Evolutionary conservation across 2,329 filamentous ascomycete species (phyloP).

Genomic region (Cladosporium colombiae): DNA sequence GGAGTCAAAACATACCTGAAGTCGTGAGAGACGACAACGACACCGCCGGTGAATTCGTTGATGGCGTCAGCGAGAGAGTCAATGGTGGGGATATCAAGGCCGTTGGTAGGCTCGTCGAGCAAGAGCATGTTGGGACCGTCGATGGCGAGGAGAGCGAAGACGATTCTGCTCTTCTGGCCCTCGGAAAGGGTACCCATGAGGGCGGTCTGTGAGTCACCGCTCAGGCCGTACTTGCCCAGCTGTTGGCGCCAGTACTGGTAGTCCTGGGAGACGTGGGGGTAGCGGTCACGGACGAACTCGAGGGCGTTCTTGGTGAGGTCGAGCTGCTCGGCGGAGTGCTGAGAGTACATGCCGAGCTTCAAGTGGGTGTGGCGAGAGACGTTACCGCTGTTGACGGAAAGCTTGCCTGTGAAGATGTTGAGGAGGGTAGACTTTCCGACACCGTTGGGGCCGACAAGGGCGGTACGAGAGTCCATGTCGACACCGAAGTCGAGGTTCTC

Average conservation of each 20-base stretch:
- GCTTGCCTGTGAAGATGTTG: conserved; percentile 92
- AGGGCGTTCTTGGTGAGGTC: conserved; percentile 97
- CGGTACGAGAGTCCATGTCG: conserved; percentile 98
- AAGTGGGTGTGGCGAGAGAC: conserved; percentile 95
- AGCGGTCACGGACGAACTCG: conserved; percentile 97
- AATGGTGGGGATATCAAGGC: conserved; percentile 97
- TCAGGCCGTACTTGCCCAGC: conserved; percentile 90
- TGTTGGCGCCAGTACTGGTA: conserved; percentile 99
- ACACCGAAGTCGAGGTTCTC: conserved; percentile 97
- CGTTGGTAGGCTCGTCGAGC: conserved; percentile 98
- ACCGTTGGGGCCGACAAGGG: conserved; percentile 97
- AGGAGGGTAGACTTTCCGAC: conserved; percentile 97
- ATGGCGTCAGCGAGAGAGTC: conserved; percentile 97
- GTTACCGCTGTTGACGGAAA: conserved; percentile 77
- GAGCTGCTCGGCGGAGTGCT: conserved; percentile 97
- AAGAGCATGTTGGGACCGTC: conserved; percentile 97
- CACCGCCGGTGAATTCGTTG: conserved; percentile 93
- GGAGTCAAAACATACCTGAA: conserved; percentile 70
- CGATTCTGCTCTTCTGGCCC: conserved; percentile 96
- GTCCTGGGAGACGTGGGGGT: conserved; percentile 83
- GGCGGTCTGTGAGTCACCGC: conserved; percentile 90
- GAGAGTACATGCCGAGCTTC: conserved; percentile 96
- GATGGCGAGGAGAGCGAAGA: conserved; percentile 93
- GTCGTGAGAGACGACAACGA: conserved; percentile 97
- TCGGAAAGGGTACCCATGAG: conserved; percentile 98